These are phyloP conservation scores for Macrophomina pseudophaseolina DNA, from an alignment of 2,329 filamentous ascomycete genomes.

Conservation along the genomic window DNA sequence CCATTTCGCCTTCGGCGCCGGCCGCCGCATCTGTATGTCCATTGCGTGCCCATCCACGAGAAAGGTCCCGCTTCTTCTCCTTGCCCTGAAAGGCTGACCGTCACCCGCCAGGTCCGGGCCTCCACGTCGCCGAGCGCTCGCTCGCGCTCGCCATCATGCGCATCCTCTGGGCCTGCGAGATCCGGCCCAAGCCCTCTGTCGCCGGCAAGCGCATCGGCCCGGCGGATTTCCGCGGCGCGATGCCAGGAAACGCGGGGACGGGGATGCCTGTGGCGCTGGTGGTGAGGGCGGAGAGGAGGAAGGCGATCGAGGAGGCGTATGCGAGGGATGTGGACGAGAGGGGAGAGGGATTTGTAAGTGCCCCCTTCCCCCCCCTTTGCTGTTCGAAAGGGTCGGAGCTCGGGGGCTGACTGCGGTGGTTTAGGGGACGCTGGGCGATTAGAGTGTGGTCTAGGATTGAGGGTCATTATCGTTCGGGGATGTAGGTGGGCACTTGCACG, in stretches of 20 bases:
- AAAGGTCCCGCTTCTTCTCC: too few species aligned
- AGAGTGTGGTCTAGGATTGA: too few species aligned
- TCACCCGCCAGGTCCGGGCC: slow-evolving; percentile 7
- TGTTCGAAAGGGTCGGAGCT: too few species aligned
- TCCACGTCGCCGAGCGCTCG: slow-evolving; percentile 28
- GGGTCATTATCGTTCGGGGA: too few species aligned
- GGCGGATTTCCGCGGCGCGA: not conserved
- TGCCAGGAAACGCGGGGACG: not conserved
- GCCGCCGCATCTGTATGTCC: slow-evolving; percentile 28
- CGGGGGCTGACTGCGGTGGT: too few species aligned
- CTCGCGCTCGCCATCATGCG: slow-evolving; percentile 28
- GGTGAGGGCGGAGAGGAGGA: not conserved
- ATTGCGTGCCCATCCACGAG: too few species aligned
- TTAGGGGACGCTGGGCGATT: too few species aligned
- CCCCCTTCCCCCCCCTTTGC: not conserved
- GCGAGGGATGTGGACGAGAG: not conserved
- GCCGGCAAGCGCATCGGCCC: not conserved
- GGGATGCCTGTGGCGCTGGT: not conserved
- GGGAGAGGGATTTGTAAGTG: not conserved
- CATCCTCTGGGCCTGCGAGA: slow-evolving; percentile 30
- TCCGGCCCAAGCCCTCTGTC: not conserved
- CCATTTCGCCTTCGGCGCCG: slow-evolving; percentile 30
- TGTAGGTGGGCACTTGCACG: too few species aligned
- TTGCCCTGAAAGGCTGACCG: not conserved
- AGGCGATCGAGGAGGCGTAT: not conserved